Evolutionary conservation across 2,329 filamentous ascomycete species (phyloP), one percentile per base, ranked within the genome.

Genomic region (Colletotrichum gigasporum): DNA sequence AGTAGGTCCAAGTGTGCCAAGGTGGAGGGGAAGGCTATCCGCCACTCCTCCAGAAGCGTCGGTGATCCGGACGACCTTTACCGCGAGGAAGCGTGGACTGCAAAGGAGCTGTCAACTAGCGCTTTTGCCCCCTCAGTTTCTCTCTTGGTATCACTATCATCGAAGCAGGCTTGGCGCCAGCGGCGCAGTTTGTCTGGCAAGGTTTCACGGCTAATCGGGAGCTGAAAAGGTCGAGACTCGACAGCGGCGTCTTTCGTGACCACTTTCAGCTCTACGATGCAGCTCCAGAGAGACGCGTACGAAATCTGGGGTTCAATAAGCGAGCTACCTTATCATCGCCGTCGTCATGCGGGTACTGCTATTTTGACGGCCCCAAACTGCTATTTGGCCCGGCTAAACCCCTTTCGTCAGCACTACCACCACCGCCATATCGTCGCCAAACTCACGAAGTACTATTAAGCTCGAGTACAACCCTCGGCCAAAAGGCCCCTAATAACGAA

Each of bases 21-120:
- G 45, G 28, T 52, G 30, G 56, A 35, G 26, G 5, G 32, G 18
- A 47, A 16, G 20, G 26, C 10, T 16, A 39, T 32, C 47, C 34
- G 48, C 47, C 20, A 45, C 48, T n/a, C n/a, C n/a, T n/a, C 42
- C 61, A 56, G 61, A 64, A 48, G 61, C 30, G 42, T 61, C 56
- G 61, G 61, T 61, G 14, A 50, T 61, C 24, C 28, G 24, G 28
- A 24, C 42, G 35, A 24, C 5, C 55, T 41, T 54, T 24, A 34
- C 32, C n/a, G 28, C n/a, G 28, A 45, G 7, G 61, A 59, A 48
- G 56, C 41, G 56, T 28, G 26, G 30, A 47, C 47, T 11, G 34
- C 39, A 20, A 22, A 47, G 26, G 24, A 20, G 37, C 45, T 50
- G 35, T 44, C 52, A 50, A 30, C 32, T 63, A 52, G 60, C 45